Percentiles rank a stretch among this genome's conserved stretches.
These are phyloP conservation scores for Bullera alba DNA, from an alignment of 768 basidiomycete genomes.

Conservation along the genomic window DNA sequence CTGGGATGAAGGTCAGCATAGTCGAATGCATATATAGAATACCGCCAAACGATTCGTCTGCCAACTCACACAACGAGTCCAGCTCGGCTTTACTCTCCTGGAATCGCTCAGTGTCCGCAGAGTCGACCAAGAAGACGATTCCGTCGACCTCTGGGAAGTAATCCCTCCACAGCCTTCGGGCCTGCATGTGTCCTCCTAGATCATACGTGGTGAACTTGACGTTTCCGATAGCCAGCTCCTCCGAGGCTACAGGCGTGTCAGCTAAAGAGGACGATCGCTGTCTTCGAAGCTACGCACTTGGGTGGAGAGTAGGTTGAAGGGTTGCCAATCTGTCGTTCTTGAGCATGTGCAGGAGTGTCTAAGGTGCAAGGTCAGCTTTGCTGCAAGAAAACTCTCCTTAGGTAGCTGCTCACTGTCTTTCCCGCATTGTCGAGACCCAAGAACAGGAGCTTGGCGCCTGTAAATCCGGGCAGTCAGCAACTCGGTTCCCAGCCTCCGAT, in stretches of 20 bases:
- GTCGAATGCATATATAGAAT: too few species aligned
- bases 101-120: conserved; percentile 93
- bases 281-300: conserved; percentile 68
- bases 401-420: conserved; percentile 78
- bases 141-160: conserved; percentile 99
- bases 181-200: conserved; percentile 96
- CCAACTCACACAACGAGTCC: conserved; percentile 62
- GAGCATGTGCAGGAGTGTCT: conserved; percentile 97
- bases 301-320: conserved; percentile 94
- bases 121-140: conserved; percentile 96
- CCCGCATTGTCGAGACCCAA: conserved; percentile 98
- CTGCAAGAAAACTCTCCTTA: too few species aligned
- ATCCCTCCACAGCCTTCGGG: conserved; percentile 97
- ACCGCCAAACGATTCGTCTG: background rate
- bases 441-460: conserved; percentile 90
- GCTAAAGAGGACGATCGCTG: conserved; percentile 4
- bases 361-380: too few species aligned
- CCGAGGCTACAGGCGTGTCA: conserved; percentile 63
- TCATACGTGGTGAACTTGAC: conserved; percentile 99
- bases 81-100: conserved; percentile 94
- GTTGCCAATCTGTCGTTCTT: conserved; percentile 98
- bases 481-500: too few species aligned
- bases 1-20: conserved; percentile 11
- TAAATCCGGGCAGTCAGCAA: too few species aligned
- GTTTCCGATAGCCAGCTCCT: conserved; percentile 96